These are phyloP conservation scores for Leersia perrieri DNA, from an alignment of 176 grass and related monocot genomes.

Conservation along the genomic window DNA sequence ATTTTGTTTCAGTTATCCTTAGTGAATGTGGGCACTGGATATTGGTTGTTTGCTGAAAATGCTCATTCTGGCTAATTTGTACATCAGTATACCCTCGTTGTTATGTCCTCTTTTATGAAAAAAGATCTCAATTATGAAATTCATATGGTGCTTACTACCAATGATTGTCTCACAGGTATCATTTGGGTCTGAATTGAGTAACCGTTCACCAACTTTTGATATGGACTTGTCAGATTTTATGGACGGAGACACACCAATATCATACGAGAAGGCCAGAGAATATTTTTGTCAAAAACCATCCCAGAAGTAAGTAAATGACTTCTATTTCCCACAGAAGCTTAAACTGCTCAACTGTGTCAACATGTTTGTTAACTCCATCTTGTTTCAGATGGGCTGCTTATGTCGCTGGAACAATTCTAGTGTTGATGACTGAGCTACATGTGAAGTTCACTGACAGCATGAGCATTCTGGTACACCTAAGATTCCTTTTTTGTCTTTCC, in stretches of 20 bases:
- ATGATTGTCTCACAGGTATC: slow-evolving; percentile 47
- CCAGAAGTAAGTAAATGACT: slow-evolving; percentile 45
- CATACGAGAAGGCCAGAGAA: slow-evolving; percentile 54
- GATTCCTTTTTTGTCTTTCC: neutral
- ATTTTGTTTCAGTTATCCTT: neutral
- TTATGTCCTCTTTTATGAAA: neutral
- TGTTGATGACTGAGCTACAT: slow-evolving; percentile 75
- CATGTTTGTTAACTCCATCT: slow-evolving; percentile 13
- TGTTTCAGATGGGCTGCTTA: slow-evolving; percentile 73
- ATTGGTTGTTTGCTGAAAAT: slow-evolving; percentile 8
- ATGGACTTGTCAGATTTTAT: slow-evolving; percentile 71
- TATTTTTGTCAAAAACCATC: slow-evolving; percentile 64
- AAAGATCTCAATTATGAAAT: neutral
- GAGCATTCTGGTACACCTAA: slow-evolving; percentile 58
- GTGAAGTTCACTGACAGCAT: slow-evolving; percentile 70
- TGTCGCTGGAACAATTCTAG: slow-evolving; percentile 76
- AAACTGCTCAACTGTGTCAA: slow-evolving; percentile 21
- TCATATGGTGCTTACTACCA: neutral
- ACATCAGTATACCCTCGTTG: neutral
- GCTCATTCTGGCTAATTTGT: neutral
- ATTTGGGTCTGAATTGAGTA: slow-evolving; percentile 80
- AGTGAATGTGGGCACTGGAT: neutral
- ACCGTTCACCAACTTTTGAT: slow-evolving; percentile 76
- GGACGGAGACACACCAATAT: slow-evolving; percentile 59
- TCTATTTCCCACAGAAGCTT: slow-evolving; percentile 2